These are phyloP conservation scores for Nicotiana rustica DNA, from an alignment of 305 asterid genomes.

Conservation along the genomic window DNA sequence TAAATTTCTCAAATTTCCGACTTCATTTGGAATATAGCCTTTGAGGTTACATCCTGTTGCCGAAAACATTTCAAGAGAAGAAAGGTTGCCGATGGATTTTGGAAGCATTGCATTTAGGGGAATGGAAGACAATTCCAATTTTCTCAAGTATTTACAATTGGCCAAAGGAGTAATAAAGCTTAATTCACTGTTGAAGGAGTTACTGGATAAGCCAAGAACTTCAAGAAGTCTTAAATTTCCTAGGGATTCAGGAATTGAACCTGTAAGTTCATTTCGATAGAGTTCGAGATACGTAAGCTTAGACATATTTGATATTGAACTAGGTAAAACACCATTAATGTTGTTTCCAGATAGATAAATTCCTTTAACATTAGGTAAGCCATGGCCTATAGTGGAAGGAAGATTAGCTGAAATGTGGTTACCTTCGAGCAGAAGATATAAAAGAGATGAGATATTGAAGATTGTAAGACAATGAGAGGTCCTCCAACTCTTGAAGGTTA, in stretches of 20 bases:
- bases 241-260: conserved; percentile 43
- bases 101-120: not conserved
- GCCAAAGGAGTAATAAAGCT: not conserved
- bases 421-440: not conserved
- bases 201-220: conserved; percentile 3
- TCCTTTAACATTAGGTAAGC: conserved; percentile 37
- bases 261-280: conserved; percentile 33
- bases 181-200: conserved; percentile 34
- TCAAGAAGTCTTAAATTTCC: conserved; percentile 14
- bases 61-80: not conserved
- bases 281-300: conserved; percentile 30
- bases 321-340: conserved; percentile 33
- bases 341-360: not conserved
- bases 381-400: conserved; percentile 42
- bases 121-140: not conserved
- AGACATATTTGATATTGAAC: conserved; percentile 48
- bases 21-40: conserved; percentile 39
- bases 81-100: not conserved
- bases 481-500: not conserved
- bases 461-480: not conserved
- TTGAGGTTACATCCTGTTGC: not conserved
- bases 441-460: conserved; percentile 45
- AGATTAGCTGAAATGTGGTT: conserved; percentile 45
- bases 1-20: conserved; percentile 29
- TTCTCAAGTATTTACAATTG: not conserved